Evolutionary conservation across 257 asterid genomes (phyloP).

Genomic region (Ballota nigra): DNA sequence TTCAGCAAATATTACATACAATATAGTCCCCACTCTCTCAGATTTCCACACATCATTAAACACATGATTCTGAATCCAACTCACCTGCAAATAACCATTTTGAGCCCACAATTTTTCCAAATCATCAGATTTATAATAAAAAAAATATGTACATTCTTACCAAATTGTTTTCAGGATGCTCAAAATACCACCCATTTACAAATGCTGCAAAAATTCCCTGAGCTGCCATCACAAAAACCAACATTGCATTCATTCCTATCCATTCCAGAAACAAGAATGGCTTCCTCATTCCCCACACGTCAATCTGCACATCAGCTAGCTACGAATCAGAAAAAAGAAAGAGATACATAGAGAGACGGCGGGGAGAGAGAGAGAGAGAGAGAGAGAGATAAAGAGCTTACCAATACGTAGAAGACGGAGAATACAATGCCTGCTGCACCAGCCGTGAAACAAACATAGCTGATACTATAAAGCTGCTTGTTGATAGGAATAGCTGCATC

Average conservation of each 20-base stretch:
- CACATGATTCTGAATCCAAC: conserved; percentile 73
- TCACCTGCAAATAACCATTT: conserved; percentile 45
- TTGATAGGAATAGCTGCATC: conserved; percentile 79
- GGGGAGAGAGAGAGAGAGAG: not conserved
- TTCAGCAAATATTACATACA: conserved; percentile 84
- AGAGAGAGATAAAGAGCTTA: conserved; percentile 24
- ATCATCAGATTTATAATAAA: not conserved
- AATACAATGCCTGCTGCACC: conserved; percentile 89
- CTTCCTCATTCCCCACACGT: conserved; percentile 56
- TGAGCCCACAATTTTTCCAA: not conserved
- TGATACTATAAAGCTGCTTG: conserved; percentile 89
- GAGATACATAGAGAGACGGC: not conserved
- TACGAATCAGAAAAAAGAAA: too few relatives aligned
- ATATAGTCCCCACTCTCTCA: conserved; percentile 60
- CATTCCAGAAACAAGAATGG: conserved; percentile 88
- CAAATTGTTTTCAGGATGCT: conserved; percentile 54
- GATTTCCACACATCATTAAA: conserved; percentile 78
- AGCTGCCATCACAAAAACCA: conserved; percentile 90
- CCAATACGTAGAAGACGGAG: conserved; percentile 72
- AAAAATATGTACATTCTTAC: conserved; percentile 26
- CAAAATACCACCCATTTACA: conserved; percentile 74
- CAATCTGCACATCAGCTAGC: conserved; percentile 27
- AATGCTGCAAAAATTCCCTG: conserved; percentile 77
- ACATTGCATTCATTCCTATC: conserved; percentile 97
- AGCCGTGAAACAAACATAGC: conserved; percentile 84